Base-by-base conservation (phyloP, 192 early-diverging fungal genomes). In the Gonapodya prolifera region DNA sequence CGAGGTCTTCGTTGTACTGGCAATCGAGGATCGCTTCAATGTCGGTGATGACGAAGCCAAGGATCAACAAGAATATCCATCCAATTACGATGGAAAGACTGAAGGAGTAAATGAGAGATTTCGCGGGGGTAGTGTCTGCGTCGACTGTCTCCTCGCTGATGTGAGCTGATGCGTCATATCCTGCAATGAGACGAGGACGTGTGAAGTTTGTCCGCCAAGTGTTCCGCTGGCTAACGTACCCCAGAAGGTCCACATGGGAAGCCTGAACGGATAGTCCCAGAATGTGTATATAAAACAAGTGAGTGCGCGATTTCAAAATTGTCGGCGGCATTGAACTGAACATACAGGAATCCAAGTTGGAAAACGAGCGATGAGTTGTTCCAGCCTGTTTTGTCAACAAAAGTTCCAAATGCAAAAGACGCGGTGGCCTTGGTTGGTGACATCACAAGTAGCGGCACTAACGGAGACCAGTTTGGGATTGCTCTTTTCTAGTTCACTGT, bases 111-210 rank as follows among this genome's bases (percentile, higher is more conserved):
- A 61, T 61, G 23, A 61, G 8, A 23, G 45, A 61, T 61, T 61
- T 61, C 45, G 45, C 45, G 29, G 71, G 28, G 8, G 71, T 73
- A 8, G 2, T 73, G 71, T 2, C 71, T 2, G 71, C 71, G 71
- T 32, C 71, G 8, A 30, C 71, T 2, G 71, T 73, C 31, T 73
- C 71, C 32, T 73, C 71, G 29, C 28, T 32, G 71, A 73, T 32
- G 71, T 73, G 71, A 32, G 71, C 71, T 13, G 71, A 73, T 18
- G 71, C 71, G 31, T 73, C 71, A 29, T 73, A 73, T 18, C 71
- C 45, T n/a, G n/a, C n/a, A n/a, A n/a, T n/a, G n/a, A n/a, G n/a
- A n/a, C n/a, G n/a, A n/a, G n/a, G n/a, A n/a, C n/a, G n/a, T n/a
- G n/a, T n/a, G n/a, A n/a, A n/a, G n/a, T n/a, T n/a, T n/a, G n/a